These are phyloP conservation scores for Saccharomyces pastorianus DNA, from an alignment of 1,139 yeast species.

Conservation along the genomic window DNA sequence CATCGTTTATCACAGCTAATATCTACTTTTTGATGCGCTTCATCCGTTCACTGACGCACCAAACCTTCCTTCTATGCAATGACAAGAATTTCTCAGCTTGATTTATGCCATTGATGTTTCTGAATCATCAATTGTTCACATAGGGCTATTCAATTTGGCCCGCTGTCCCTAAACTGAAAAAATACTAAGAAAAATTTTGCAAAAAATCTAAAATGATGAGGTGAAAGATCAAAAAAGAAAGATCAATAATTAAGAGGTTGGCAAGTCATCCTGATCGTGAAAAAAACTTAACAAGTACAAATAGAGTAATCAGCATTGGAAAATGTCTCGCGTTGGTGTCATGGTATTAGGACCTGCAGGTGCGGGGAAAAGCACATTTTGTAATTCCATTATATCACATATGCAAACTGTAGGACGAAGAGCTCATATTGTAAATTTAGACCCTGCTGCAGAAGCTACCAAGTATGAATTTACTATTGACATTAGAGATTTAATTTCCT, in stretches of 20 bases:
- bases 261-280: not conserved
- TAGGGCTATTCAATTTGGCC: not conserved
- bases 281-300: not conserved
- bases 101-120: not conserved
- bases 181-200: not conserved
- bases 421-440: constrained; percentile 89
- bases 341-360: constrained; percentile 96
- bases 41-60: not conserved
- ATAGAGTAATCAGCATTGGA: not conserved
- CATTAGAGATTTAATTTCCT: constrained; percentile 79
- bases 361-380: constrained; percentile 88
- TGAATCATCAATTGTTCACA: not conserved
- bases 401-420: constrained; percentile 87
- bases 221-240: not conserved
- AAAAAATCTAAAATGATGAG: not conserved
- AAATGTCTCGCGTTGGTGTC: constrained; percentile 96
- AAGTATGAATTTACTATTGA: constrained; percentile 90
- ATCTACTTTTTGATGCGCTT: not conserved
- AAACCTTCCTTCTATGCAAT: not conserved
- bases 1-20: constrained; percentile 38
- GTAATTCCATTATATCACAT: constrained; percentile 77
- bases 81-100: not conserved
- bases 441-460: constrained; percentile 94
- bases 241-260: not conserved
- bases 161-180: constrained; percentile 7